Evolutionary conservation across 2,329 filamentous ascomycete species (phyloP).

Genomic region (Aspergillus bombycis): DNA sequence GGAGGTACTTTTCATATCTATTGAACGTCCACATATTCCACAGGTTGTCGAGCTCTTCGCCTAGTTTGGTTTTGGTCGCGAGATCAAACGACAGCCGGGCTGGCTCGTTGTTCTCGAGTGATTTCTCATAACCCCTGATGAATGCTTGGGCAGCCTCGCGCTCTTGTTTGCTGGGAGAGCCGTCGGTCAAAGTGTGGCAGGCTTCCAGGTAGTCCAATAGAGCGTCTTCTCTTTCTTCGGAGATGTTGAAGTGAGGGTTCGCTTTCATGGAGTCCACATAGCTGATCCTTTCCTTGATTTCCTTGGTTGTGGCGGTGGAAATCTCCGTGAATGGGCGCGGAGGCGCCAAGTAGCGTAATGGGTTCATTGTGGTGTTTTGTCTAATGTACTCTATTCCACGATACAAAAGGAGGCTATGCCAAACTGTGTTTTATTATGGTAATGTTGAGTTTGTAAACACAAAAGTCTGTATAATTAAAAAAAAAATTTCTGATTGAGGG

Average conservation of each 20-base stretch:
- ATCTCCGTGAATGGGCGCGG: conserved; percentile 13
- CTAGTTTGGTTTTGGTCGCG: conserved; percentile 18
- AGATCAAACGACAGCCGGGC: conserved; percentile 18
- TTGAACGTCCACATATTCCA: conserved; percentile 16
- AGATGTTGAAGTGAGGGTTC: conserved; percentile 4
- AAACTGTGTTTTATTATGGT: not conserved
- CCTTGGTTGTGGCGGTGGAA: conserved; percentile 10
- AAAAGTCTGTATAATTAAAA: not conserved
- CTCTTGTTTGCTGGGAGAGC: not conserved
- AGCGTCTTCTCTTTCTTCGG: conserved; percentile 2
- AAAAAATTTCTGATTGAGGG: not conserved
- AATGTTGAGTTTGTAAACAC: not conserved
- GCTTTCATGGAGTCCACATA: conserved; percentile 11
- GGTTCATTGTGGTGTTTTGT: conserved; percentile 10
- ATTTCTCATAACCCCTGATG: conserved; percentile 7
- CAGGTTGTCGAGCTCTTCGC: conserved; percentile 20
- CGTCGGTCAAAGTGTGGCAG: conserved; percentile 11
- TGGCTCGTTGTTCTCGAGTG: conserved; percentile 2
- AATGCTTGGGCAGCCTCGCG: not conserved
- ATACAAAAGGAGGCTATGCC: not conserved
- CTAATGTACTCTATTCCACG: not conserved
- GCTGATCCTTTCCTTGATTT: conserved; percentile 13
- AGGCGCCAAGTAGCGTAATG: conserved; percentile 18
- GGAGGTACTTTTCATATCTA: conserved; percentile 16
- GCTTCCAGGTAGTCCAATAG: conserved; percentile 10